Evolutionary conservation across 2,329 filamentous ascomycete genomes (phyloP).

Genomic region (Microsporum ferrugineum): DNA sequence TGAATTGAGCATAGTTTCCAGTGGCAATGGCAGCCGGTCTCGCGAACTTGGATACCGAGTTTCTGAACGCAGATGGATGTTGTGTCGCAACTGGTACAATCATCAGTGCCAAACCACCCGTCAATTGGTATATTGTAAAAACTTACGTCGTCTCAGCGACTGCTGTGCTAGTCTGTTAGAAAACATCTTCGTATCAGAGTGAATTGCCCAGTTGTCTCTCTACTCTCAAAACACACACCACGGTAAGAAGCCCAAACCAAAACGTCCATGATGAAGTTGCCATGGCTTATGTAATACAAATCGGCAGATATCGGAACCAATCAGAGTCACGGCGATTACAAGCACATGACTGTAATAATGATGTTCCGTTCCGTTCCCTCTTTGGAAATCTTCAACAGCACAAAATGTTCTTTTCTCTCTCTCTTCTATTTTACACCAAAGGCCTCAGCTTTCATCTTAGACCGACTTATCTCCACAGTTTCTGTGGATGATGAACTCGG

Average conservation of each 20-base stretch:
- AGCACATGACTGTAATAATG: conserved; percentile 25
- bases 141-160: conserved; percentile 40
- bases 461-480: conserved; percentile 15
- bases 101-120: conserved; percentile 14
- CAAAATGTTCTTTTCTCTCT: conserved; percentile 18
- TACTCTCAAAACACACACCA: not conserved
- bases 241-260: conserved; percentile 1
- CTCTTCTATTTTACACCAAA: conserved; percentile 18
- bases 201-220: not conserved
- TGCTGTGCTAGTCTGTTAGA: conserved; percentile 39
- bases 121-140: not conserved
- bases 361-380: conserved; percentile 20
- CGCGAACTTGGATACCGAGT: conserved; percentile 33
- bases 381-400: conserved; percentile 8
- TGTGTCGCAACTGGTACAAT: conserved; percentile 34
- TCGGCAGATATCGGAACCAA: conserved; percentile 21
- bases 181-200: conserved; percentile 30
- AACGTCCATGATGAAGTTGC: not conserved
- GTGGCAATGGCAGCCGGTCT: conserved; percentile 35
- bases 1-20: conserved; percentile 34
- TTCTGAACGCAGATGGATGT: conserved; percentile 33
- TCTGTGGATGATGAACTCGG: conserved; percentile 13
- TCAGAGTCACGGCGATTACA: conserved; percentile 22
- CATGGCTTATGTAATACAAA: conserved; percentile 32
- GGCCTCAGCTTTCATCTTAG: conserved; percentile 32